Percentiles rank a stretch among this genome's conserved stretches.
Conservation (phyloP, 2,329 filamentous ascomycete genomes). For the Alternaria longipes region DNA sequence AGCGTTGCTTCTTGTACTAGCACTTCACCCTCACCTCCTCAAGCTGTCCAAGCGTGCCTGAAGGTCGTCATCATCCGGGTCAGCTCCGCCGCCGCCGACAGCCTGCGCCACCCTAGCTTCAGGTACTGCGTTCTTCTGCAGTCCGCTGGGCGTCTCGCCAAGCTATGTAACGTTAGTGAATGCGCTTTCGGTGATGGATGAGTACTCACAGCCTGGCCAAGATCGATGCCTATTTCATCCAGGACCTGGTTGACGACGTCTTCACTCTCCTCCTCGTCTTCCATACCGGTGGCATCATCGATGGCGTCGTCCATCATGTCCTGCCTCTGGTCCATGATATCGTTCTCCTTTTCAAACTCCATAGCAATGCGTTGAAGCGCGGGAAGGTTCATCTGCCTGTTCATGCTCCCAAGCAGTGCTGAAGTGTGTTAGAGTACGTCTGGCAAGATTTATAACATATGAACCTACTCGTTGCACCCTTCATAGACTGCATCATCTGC, state of each 20-base stretch:
- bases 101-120: slow-evolving; percentile 88
- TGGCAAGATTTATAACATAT: neutral
- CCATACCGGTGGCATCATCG: slow-evolving; percentile 91
- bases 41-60: slow-evolving; percentile 93
- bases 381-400: slow-evolving; percentile 95
- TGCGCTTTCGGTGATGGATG: neutral
- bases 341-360: slow-evolving; percentile 99
- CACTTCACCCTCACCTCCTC: slow-evolving; percentile 58
- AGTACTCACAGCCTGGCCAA: slow-evolving; percentile 80
- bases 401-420: slow-evolving; percentile 93
- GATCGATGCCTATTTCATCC: slow-evolving; percentile 95
- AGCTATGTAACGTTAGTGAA: slow-evolving; percentile 66
- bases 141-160: slow-evolving; percentile 86
- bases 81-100: slow-evolving; percentile 69
- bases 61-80: slow-evolving; percentile 91
- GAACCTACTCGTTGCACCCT: slow-evolving; percentile 76
- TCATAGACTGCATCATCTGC: slow-evolving; percentile 99
- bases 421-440: slow-evolving; percentile 23
- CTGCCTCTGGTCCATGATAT: slow-evolving; percentile 98
- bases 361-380: slow-evolving; percentile 95
- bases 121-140: slow-evolving; percentile 76
- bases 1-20: slow-evolving; percentile 3
- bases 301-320: slow-evolving; percentile 99
- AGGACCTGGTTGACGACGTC: slow-evolving; percentile 96
- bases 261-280: slow-evolving; percentile 93